phyloP scores from a whole-genome alignment of 345 rosid species.

The Arabidopsis thaliana region DNA sequence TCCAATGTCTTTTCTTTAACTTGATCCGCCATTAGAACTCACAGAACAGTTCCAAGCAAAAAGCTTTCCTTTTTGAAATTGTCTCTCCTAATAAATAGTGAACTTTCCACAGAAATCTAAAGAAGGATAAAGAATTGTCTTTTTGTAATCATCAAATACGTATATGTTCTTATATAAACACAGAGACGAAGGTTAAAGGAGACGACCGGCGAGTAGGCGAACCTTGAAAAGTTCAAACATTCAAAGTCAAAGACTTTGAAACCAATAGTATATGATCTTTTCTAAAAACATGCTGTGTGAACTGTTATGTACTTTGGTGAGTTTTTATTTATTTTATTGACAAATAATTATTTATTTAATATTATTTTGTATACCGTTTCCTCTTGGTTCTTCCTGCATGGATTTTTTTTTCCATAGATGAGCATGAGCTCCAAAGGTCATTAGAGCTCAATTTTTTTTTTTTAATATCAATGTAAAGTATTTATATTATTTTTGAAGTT shows the following conservation, averaged over 20 bases:
- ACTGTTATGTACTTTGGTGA: constrained; percentile 1
- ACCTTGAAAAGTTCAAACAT: constrained; percentile 29
- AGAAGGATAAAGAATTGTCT: not conserved
- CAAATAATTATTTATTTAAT: not conserved
- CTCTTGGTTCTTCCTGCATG: not conserved
- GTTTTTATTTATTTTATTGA: not conserved
- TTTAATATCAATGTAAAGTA: no score
- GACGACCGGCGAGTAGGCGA: constrained; percentile 34
- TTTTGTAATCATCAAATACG: not conserved
- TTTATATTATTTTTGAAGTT: no score
- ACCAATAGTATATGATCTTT: not conserved
- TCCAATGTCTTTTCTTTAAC: constrained; percentile 50
- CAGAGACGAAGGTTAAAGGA: constrained; percentile 33
- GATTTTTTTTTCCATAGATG: not conserved
- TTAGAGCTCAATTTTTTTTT: no score
- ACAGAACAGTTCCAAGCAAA: constrained; percentile 17
- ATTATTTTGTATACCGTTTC: not conserved
- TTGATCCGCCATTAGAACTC: constrained; percentile 34
- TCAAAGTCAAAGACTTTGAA: constrained; percentile 34
- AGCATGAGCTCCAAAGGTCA: not conserved
- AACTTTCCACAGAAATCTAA: not conserved
- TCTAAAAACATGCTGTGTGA: constrained; percentile 6
- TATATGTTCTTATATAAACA: constrained; percentile 19
- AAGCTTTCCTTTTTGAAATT: not conserved
- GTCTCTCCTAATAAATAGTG: not conserved